Base-by-base conservation (phyloP, 306 rosid species). In the Mucuna pruriens region DNA sequence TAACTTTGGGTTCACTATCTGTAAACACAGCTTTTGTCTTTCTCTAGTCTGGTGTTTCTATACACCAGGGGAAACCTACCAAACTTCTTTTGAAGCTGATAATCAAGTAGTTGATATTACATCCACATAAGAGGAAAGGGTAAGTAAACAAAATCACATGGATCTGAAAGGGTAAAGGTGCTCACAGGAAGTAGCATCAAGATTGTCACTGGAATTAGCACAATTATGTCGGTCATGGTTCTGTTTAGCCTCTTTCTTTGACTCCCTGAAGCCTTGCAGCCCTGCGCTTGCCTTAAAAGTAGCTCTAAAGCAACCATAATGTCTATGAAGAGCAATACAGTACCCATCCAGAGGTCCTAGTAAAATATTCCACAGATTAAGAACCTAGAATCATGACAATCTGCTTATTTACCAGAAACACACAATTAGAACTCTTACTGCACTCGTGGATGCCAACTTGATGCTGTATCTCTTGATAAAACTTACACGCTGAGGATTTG, bases 111-210 rank as follows among this genome's bases (percentile, higher is more conserved):
- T 17, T 23, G 3, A 29, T 65, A 34, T 17, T 52, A 33, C 46
- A 70, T 57, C 52, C 71, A 33, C 16, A 19, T 22, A 48, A 51
- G 9, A 64, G 71, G 25, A 60, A 67, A 58, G n/a, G 3, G 57
- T 2, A 81, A 58, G 80, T 60, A 79, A 55, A 67, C 39, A 13
- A 13, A 39, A 16, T 48, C 33, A 63, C 13, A 15, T n/a, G 52
- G n/a, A 61, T 83, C 29, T 5, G 44, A 19, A 8, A 46, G 66
- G 45, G 22, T 23, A 60, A 34, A 67, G 77, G 45, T 48, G 76
- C 91, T 86, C 55, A 92, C 94, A 36, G 94, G 92, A 81, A 92
- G 88, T 51, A 90, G 84, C 97, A 90, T 89, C 72, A 92, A 83
- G 76, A 92, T 78, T 76, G 94, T 87, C 34, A 92, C 58, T 1